Base-by-base conservation (phyloP, 2,329 filamentous ascomycete species). In the Purpureocillium takamizusanense region DNA sequence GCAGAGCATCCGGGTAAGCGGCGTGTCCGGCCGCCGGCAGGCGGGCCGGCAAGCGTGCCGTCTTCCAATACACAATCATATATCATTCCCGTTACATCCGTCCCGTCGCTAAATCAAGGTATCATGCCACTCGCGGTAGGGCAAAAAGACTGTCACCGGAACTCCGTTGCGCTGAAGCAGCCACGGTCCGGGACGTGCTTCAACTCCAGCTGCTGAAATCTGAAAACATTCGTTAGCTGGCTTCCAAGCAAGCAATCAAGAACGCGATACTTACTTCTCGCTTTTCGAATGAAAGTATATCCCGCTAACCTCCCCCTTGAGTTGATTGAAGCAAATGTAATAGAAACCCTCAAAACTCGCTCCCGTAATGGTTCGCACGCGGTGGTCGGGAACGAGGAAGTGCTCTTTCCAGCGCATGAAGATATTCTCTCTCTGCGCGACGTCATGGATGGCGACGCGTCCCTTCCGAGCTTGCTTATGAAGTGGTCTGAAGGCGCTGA, bases 361-460 rank as follows among this genome's bases (percentile, higher is more conserved):
- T 14, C 92, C 92, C 27, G 80, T 85, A 44, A 98, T 95, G 10
- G 86, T 94, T 44, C 83, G 77, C 15, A 97, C 88, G 13, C 86
- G 78, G 59, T 98, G 92, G 54, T 98, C 89, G 2, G 92, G 92
- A 1, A 98, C 92, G 1, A 98, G 69, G 53, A 98, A 98, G 53
- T 94, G 88, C 56, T 98, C 92, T 62, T 98, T 98, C 92, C 92
- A 98, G 43, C 92, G 80, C 92, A 98, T 98, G 55, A 95, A 98
- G 25, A 98, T 81, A 57, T 94, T 81, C 50, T 95, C 89, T 46
- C 80, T 74, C 55, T 94, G 84, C 35, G 78, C 76, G 49, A 83
- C 77, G 50, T 94, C 83, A 67, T 80, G 66, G 67, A 79, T 69
- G 67, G 56, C 49, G 21, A 70, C 60, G 16, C 77, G 59, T 13